Base-by-base conservation (phyloP, 768 basidiomycete genomes). In the Naematelia encephala region DNA sequence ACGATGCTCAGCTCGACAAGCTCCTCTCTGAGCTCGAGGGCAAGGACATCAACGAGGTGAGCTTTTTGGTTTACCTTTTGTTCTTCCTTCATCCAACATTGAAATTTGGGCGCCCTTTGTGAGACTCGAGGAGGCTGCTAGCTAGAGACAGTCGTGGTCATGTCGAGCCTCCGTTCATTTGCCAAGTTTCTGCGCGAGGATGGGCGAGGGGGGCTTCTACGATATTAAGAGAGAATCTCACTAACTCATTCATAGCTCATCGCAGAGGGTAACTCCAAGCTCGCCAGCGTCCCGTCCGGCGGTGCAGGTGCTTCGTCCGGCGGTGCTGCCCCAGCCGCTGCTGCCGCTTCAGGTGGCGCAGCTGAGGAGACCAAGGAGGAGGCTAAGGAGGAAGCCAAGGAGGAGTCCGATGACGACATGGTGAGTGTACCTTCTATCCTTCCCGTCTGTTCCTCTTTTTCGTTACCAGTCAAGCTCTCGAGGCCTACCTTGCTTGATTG, bases 391-490 rank as follows among this genome's bases (percentile, higher is more conserved):
- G 89, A 91, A 77, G 86, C 81, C 71, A 80, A 91, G 83, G 88
- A 93, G 84, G 86, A 84, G 76, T 90, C 93, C 78, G 91, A 94
- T 83, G 93, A 96, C 71, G 93, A 96, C 81, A 96, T 96, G 91
- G 91, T 69, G 59, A 56, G 71, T 22, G 14, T 43, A 28, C 4
- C 39, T 16, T 39, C 34, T 39, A n/a, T n/a, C n/a, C n/a, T n/a
- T n/a, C n/a, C n/a, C n/a, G n/a, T n/a, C n/a, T n/a, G n/a, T n/a
- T n/a, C n/a, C n/a, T n/a, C n/a, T n/a, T n/a, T n/a, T n/a, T n/a
- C n/a, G n/a, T n/a, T n/a, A n/a, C n/a, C n/a, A n/a, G n/a, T n/a
- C n/a, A n/a, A n/a, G n/a, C n/a, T n/a, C n/a, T n/a, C n/a, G n/a
- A n/a, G n/a, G n/a, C n/a, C n/a, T n/a, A n/a, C n/a, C n/a, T n/a